Conservation (phyloP, 805 yeast genomes). For the Candida schatavii region DNA sequence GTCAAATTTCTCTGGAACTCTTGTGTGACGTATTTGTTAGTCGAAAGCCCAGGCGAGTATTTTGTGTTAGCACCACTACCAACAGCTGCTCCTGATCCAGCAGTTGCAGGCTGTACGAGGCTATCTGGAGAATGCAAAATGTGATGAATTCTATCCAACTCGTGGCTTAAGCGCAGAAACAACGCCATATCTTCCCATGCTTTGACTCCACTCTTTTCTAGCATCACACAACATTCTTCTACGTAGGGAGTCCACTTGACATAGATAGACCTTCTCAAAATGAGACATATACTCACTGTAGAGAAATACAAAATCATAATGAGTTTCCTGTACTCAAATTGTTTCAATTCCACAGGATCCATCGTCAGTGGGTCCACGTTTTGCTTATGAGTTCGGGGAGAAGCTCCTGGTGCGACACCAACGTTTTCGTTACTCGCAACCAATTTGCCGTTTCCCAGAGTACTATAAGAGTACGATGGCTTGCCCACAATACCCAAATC, state of each 20-base stretch:
- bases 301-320: conserved; percentile 59
- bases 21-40: conserved; percentile 36
- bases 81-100: background rate
- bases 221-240: conserved; percentile 53
- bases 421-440: background rate
- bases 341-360: conserved; percentile 1
- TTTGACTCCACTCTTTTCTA: conserved; percentile 37
- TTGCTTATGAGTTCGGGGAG: background rate
- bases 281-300: conserved; percentile 61
- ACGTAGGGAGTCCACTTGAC: conserved; percentile 65
- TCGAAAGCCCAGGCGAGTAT: conserved; percentile 20
- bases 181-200: conserved; percentile 47
- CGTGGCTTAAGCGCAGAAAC: conserved; percentile 56
- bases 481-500: conserved; percentile 73
- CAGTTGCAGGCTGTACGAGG: background rate
- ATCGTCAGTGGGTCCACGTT: background rate
- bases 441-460: background rate
- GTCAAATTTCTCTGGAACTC: conserved; percentile 52
- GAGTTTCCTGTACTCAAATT: conserved; percentile 46
- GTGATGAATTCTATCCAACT: conserved; percentile 60
- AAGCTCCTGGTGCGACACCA: background rate
- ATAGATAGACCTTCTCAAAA: conserved; percentile 60
- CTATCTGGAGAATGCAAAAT: conserved; percentile 40
- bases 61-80: conserved; percentile 1
- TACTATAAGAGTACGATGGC: conserved; percentile 23